Base-by-base conservation (phyloP, 805 yeast species). In the Dipodascopsis uninucleata region DNA sequence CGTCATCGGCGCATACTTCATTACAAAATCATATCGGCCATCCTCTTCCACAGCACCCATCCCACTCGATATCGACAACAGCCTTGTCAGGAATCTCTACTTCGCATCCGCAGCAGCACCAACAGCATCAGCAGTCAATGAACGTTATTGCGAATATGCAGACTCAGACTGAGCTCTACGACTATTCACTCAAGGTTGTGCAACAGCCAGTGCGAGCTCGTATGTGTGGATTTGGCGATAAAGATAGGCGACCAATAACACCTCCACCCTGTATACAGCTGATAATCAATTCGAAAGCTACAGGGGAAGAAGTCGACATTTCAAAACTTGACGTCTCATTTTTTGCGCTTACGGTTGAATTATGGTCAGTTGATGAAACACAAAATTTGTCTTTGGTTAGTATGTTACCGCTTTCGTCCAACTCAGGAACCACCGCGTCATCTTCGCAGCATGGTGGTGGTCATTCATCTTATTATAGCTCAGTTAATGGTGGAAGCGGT, bases 171-270 rank as follows among this genome's bases (percentile, higher is more conserved):
- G 53, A 50, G 18, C 55, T 43, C 9, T 51, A 48, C 36, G 33
- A 17, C 5, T 63, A 56, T 39, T 47, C 57, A 14, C 58, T 68
- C 6, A 58, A 58, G 2, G 67, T 70, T n/a, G 64, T 58, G 22
- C 75, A 70, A 44, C 71, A 70, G 46, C 75, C 75, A 2, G 61
- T 68, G 10, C 57, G 74, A 38, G 74, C 74, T 0, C 65, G 75
- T 24, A 71, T 70, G 74, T 70, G 75, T 52, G 75, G 75, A 0
- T 60, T 71, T 18, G 73, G 74, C 10, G 75, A 71, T 43, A 61
- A 61, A 34, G 65, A 61, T 44, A 57, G 65, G 7, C 45, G 65
- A 10, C 60, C 59, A 25, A 55, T 61, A 28, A 55, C 61, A 3
- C 65, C 65, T 10, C 63, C 65, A 9, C 65, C 65, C 3, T 61